Evolutionary conservation across 768 basidiomycete genomes (phyloP), one percentile per base, ranked within the genome.

Genomic region (Pulveroboletus sp.): DNA sequence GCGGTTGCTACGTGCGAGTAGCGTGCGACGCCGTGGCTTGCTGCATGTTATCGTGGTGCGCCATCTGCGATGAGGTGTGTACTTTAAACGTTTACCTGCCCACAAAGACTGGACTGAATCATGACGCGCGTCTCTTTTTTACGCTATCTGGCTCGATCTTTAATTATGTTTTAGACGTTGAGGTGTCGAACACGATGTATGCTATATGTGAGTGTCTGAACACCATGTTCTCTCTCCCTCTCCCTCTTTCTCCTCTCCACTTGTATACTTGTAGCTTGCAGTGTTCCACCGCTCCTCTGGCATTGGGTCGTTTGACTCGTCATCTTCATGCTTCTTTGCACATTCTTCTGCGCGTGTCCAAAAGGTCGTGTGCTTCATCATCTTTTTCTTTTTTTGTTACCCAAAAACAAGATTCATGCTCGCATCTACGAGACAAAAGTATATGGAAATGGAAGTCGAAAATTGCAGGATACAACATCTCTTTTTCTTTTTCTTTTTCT

Each of bases 241-340:
- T 37, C 5, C 37, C n/a, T 47, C 47, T 43, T n/a, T 24, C 30
- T 21, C 39, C 8, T 40, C 45, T 61, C 50, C 54, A 47, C 35
- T 57, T 66, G 61, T 68, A 63, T 67, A 56, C 55, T 45, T 63
- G 52, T 66, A 65, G 56, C 57, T 53, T 56, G 54, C 62, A 62
- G 47, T 58, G 46, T 43, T 44, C 21, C 46, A 46, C 35, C 41
- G 31, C 45, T 32, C 41, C 26, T n/a, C 18, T 37, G 21, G 39
- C 24, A 44, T 48, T 51, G 49, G 47, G 39, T 47, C 30, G 14
- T 18, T 24, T 18, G 18, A 32, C 42, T 50, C 33, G 38, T 50
- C 43, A 40, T 36, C 47, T 31, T 37, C 10, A 21, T 21, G 21
- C 26, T 43, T 44, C 38, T 28, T 50, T 61, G 47, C 50, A 46